Evolutionary conservation across 768 basidiomycete genomes (phyloP), one percentile per base, ranked within the genome.

Genomic region (Trametes cubensis): DNA sequence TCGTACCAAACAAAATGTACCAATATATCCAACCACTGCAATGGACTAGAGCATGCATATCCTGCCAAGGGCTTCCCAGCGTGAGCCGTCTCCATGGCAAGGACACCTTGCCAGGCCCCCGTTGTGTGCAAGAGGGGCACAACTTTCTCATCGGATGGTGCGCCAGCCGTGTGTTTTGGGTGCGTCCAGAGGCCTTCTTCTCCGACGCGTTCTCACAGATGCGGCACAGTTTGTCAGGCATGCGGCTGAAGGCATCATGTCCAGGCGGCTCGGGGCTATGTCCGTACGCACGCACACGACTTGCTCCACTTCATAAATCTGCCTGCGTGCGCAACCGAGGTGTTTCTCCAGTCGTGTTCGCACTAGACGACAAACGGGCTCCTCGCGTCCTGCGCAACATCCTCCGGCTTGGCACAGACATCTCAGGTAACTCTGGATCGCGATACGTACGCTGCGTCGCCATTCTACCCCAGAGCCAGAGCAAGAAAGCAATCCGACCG

Each of bases 1-100:
- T 46, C 62, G 58, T 49, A 58, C 47, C 48, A 64, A 61, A 57
- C 46, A 64, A 63, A 66, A 60, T 66, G 65, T 66, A 66, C 48
- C 50, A 60, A 20, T 61, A 58, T 55, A 61, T 58, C 28, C 58
- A 15, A 38, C 54, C 52, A 39, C 49, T 38, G 13, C 63, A 64
- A 64, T 60, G 63, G 63, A 64, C 63, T 52, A 64, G 50, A 60
- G 38, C 57, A 55, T 28, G 47, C 61, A 57, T 53, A 25, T 42
- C 30, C 51, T 47, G 47, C 6, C 11, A n/a, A 13, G 34, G 34
- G 6, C 18, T 26, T 40, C 17, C 34, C 45, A 18, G 60, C 42
- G 47, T 40, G 60, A 14, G 15, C 54, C 42, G 64, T 65, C 53
- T 59, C 64, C 60, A 65, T 65, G 64, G 53, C 52, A 48, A 65